These are phyloP conservation scores for Tricharina praecox DNA, from an alignment of 495 filamentous ascomycete species.

Conservation along the genomic window DNA sequence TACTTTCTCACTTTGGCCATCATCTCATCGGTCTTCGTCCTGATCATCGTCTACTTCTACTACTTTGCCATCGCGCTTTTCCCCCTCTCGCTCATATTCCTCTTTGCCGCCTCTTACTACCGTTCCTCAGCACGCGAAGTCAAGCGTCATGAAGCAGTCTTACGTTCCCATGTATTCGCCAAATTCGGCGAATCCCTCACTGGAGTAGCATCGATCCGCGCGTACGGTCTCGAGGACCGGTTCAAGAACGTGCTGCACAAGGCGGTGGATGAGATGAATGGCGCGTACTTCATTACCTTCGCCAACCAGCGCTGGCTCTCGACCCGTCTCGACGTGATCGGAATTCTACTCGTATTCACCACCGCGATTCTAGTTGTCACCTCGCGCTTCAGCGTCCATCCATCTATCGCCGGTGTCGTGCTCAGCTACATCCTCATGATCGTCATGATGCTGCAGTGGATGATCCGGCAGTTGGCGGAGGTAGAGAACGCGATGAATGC, in stretches of 20 bases:
- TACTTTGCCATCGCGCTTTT: conserved; percentile 83
- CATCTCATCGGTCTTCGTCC: conserved; percentile 52
- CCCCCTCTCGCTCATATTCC: conserved; percentile 61
- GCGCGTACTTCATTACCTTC: conserved; percentile 85
- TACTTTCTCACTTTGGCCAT: conserved; percentile 64
- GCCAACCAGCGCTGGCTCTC: conserved; percentile 87
- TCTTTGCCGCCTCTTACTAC: conserved; percentile 76
- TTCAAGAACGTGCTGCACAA: conserved; percentile 52
- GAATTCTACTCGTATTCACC: conserved; percentile 65
- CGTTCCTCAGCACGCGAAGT: conserved; percentile 79
- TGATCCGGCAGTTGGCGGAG: conserved; percentile 83
- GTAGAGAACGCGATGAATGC: conserved; percentile 97
- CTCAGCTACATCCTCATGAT: conserved; percentile 84
- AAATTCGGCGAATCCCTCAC: conserved; percentile 77
- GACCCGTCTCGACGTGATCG: conserved; percentile 66
- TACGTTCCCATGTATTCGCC: conserved; percentile 77
- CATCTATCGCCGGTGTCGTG: conserved; percentile 72
- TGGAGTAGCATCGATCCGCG: conserved; percentile 68
- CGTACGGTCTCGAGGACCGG: conserved; percentile 61
- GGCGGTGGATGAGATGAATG: conserved; percentile 77
- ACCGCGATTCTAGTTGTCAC: conserved; percentile 85
- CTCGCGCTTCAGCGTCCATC: conserved; percentile 70
- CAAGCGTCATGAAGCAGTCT: conserved; percentile 79
- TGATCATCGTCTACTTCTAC: conserved; percentile 86
- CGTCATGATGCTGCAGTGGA: conserved; percentile 93